Evolutionary conservation across 2,329 filamentous ascomycete species (phyloP), one percentile per base, ranked within the genome.

Genomic region (Diaporthe sp.): DNA sequence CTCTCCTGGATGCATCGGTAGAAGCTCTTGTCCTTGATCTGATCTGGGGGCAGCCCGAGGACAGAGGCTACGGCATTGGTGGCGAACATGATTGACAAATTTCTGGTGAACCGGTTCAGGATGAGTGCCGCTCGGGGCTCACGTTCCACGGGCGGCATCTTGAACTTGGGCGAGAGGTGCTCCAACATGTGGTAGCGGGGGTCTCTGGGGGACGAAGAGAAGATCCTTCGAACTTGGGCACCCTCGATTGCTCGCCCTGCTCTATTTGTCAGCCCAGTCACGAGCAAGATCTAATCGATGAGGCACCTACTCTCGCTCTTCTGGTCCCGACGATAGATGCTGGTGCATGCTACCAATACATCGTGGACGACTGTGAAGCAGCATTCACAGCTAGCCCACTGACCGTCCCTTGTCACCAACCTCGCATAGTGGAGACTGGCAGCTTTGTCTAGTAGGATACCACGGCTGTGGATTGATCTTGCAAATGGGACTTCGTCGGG

Each of bases 111-210:
- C 20, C 95, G 90, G 81, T 98, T 97, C 34, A 98, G 86, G 78
- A 98, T 97, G 6, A 98, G 87, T 25, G 95, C 95, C 3, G 95
- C 95, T 55, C 95, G 90, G 12, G 95, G 94, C 82, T 97, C 95
- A 78, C 95, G 93, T 73, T 91, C 90, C 78, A 89, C 89, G 22
- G 90, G 86, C 0, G 91, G 86, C 82, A 89, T 88, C 78, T 88
- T 88, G 85, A 97, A 97, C 82, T 96, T 97, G 81, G 92, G 90
- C 15, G 95, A 97, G 22, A 97, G 87, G 78, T 96, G 94, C 74
- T 95, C 94, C 81, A 97, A 86, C 95, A 97, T 97, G 84, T 97
- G 94, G 83, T 97, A 97, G 78, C 95, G 92, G 25, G 95, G 94
- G 81, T 98, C 95, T 80, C 92, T 89, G 20, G 94, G 94, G 10